These are phyloP conservation scores for Talaromyces piceae DNA, from an alignment of 2,329 filamentous ascomycete species.

Conservation along the genomic window DNA sequence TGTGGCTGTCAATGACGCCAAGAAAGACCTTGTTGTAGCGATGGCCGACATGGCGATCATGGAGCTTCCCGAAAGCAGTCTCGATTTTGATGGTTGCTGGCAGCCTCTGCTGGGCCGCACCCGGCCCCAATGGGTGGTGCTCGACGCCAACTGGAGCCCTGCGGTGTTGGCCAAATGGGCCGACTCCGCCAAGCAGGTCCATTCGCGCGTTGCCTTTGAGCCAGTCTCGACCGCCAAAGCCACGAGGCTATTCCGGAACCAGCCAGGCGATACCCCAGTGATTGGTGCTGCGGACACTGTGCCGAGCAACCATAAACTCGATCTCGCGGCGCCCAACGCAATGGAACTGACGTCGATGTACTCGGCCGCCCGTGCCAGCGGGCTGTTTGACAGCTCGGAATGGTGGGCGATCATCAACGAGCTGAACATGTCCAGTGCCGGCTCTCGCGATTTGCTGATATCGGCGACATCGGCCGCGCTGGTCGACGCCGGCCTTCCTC, in stretches of 20 bases:
- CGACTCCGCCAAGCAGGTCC: slow-evolving; percentile 48
- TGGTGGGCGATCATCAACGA: slow-evolving; percentile 80
- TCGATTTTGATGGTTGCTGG: slow-evolving; percentile 51
- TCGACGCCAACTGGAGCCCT: slow-evolving; percentile 81
- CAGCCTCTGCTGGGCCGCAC: slow-evolving; percentile 49
- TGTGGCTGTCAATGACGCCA: slow-evolving; percentile 75
- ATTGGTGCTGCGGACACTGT: slow-evolving; percentile 39
- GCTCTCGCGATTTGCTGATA: slow-evolving; percentile 65
- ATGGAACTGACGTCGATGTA: slow-evolving; percentile 79
- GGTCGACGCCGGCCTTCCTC: slow-evolving; percentile 73
- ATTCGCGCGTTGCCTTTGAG: slow-evolving; percentile 67
- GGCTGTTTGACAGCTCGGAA: slow-evolving; percentile 58
- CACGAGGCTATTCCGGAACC: slow-evolving; percentile 52
- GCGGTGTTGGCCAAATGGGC: slow-evolving; percentile 62
- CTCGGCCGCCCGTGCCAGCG: slow-evolving; percentile 56
- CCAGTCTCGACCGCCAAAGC: slow-evolving; percentile 82
- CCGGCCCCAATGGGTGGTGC: slow-evolving; percentile 67
- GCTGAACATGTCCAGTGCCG: slow-evolving; percentile 60
- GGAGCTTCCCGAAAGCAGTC: slow-evolving; percentile 35
- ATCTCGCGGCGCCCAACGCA: slow-evolving; percentile 74
- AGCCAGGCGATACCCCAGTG: slow-evolving; percentile 16
- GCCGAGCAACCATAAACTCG: slow-evolving; percentile 53
- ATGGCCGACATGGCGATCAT: slow-evolving; percentile 96
- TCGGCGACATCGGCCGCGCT: slow-evolving; percentile 59
- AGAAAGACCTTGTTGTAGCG: slow-evolving; percentile 78